Base-by-base conservation (phyloP, 805 yeast genomes). In the Wickerhamiella alocasiicola region DNA sequence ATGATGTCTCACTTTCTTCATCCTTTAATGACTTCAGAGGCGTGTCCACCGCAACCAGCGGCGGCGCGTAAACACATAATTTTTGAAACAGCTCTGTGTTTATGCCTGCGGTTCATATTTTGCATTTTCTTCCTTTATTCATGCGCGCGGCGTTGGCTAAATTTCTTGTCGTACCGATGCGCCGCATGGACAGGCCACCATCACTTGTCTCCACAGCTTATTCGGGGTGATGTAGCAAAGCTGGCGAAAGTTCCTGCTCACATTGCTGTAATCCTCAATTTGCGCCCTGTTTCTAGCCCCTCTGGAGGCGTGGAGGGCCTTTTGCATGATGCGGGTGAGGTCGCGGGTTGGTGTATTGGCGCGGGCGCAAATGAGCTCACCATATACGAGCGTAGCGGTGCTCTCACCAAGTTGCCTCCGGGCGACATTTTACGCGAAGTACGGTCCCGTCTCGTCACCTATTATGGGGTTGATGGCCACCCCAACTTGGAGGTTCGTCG, bases 311-410 rank as follows among this genome's bases (percentile, higher is more conserved):
- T 79, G 31, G 82, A 78, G 45, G 95, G 94, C 0, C 64, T 88
- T 31, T 66, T 87, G 51, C 76, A 73, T 49, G 82, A 82, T 51
- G 70, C 78, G 5, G 72, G 87, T 35, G 95, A 87, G 52, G 47
- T 87, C 27, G 70, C 75, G 1, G 76, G 91, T 5, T 91, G 98
- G 98, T 70, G 84, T 29, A 58, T 91, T 58, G 97, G 96, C 55
- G 80, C 94, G 31, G 76, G 94, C 32, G 95, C 95, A 48, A 87
- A 82, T 66, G 97, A 88, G 65, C 71, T 91, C 54, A 80, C 93
- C 39, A 95, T 91, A 52, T 98, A 91, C 70, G 98, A 91, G 71
- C 87, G 98, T 67, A 91, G 32, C 4, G 44, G 44, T 11, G 44
- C 37, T 1, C 63, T 83, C 38, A 74, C 75, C 48, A 57, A 54